A percentile compares a stretch with the other conserved stretches of the same genome.
These are phyloP conservation scores for Poteriospumella lacustris DNA, from an alignment of 108 stramenopile genomes.

Conservation along the genomic window DNA sequence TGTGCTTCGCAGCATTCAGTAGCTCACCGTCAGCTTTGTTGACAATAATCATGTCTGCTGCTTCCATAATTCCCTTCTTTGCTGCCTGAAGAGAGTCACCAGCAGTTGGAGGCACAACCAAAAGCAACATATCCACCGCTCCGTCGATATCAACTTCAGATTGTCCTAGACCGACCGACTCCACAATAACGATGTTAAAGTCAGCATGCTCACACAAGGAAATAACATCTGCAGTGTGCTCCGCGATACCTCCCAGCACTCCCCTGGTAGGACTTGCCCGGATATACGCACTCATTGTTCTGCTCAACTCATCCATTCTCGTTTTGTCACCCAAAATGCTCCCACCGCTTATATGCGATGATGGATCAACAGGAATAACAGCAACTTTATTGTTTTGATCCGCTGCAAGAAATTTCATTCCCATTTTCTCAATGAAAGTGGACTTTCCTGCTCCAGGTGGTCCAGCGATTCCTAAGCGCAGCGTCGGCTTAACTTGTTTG, in stretches of 20 bases:
- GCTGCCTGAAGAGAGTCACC: constrained; percentile 91
- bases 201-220: constrained; percentile 77
- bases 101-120: constrained; percentile 82
- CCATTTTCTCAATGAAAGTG: constrained; percentile 51
- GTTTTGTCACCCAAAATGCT: constrained; percentile 97
- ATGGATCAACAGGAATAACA: constrained; percentile 84
- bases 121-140: constrained; percentile 77
- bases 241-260: constrained; percentile 80
- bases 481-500: constrained; percentile 5
- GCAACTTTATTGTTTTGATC: constrained; percentile 55
- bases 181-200: constrained; percentile 82
- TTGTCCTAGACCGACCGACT: constrained; percentile 95
- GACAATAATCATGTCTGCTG: constrained; percentile 84
- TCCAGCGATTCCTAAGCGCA: constrained; percentile 58
- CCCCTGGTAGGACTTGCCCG: constrained; percentile 85
- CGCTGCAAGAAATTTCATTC: constrained; percentile 27
- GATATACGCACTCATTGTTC: constrained; percentile 68
- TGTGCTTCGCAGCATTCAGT: constrained; percentile 31
- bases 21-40: constrained; percentile 86
- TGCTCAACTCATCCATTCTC: constrained; percentile 80
- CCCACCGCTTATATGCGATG: constrained; percentile 75
- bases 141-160: constrained; percentile 80
- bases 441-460: constrained; percentile 60
- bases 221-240: constrained; percentile 87
- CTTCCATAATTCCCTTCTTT: constrained; percentile 96